A percentile compares a stretch with the other conserved stretches of the same genome.
phyloP scores from a whole-genome alignment of 495 filamentous ascomycete genomes.

The Penicillium longicatenatum region DNA sequence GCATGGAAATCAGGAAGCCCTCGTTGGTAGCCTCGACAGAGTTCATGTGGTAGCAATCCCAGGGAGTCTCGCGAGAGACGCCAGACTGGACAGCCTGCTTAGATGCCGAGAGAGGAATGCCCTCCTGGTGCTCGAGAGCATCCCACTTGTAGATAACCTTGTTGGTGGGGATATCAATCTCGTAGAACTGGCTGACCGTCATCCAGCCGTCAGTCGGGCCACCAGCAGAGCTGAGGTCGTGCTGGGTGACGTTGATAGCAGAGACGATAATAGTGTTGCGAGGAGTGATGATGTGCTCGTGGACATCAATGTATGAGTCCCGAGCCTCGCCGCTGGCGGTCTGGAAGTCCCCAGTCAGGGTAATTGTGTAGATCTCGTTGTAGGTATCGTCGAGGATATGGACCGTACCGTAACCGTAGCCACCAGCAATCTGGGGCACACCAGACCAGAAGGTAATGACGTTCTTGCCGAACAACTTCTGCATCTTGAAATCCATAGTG shows the following conservation, averaged over 20 bases:
- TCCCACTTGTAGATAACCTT: conserved; percentile 36
- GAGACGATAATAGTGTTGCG: conserved; percentile 52
- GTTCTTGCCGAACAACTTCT: conserved; percentile 24
- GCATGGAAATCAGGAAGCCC: conserved; percentile 37
- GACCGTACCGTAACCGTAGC: conserved; percentile 32
- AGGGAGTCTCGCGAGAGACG: conserved; percentile 21
- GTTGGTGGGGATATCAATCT: conserved; percentile 40
- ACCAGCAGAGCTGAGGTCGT: conserved; percentile 41
- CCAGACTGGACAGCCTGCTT: not conserved
- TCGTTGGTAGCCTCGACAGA: conserved; percentile 31
- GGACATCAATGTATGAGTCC: conserved; percentile 29
- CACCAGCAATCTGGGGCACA: conserved; percentile 9
- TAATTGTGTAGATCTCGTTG: conserved; percentile 35
- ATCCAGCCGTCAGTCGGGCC: conserved; percentile 42
- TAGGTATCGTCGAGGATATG: conserved; percentile 46
- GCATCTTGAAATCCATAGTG: conserved; percentile 22
- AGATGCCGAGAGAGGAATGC: conserved; percentile 13
- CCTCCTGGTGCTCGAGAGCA: conserved; percentile 29
- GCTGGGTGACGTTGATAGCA: conserved; percentile 43
- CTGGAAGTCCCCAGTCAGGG: conserved; percentile 15
- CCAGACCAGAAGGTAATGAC: conserved; percentile 30
- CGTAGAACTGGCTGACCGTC: conserved; percentile 46
- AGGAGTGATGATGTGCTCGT: conserved; percentile 41
- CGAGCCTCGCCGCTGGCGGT: conserved; percentile 1
- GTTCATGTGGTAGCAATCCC: conserved; percentile 46